Conservation (phyloP, 2,329 filamentous ascomycete genomes). For the Apiospora saccharicola region DNA sequence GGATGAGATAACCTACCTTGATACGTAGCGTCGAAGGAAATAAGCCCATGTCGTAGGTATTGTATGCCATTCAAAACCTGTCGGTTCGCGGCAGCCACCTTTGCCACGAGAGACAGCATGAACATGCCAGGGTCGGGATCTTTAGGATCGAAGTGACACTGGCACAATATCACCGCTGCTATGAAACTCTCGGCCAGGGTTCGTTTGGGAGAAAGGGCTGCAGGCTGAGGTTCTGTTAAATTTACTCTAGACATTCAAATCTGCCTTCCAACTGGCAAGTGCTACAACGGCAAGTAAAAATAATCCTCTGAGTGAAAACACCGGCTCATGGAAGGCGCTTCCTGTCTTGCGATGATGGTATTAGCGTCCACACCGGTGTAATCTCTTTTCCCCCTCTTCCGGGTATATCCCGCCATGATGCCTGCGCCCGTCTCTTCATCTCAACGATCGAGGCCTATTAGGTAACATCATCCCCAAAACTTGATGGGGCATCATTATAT, state of each 20-base stretch:
- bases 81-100: background rate
- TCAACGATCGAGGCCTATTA: background rate
- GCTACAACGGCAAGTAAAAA: background rate
- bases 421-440: background rate
- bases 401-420: background rate
- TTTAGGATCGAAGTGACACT: background rate
- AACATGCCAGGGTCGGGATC: background rate
- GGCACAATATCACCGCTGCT: background rate
- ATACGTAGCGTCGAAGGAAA: background rate
- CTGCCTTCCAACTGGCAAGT: background rate
- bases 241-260: background rate
- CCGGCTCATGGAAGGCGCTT: background rate
- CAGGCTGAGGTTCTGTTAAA: background rate
- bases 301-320: background rate
- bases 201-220: background rate
- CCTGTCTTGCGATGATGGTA: background rate
- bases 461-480: background rate
- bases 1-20: background rate
- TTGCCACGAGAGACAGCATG: background rate
- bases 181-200: constrained; percentile 9
- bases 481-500: background rate
- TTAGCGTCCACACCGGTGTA: background rate
- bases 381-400: background rate
- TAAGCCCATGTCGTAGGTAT: constrained; percentile 4
- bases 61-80: background rate